These are phyloP conservation scores for Blastobotrys chiropterorum DNA, from an alignment of 805 yeast species.

Conservation along the genomic window DNA sequence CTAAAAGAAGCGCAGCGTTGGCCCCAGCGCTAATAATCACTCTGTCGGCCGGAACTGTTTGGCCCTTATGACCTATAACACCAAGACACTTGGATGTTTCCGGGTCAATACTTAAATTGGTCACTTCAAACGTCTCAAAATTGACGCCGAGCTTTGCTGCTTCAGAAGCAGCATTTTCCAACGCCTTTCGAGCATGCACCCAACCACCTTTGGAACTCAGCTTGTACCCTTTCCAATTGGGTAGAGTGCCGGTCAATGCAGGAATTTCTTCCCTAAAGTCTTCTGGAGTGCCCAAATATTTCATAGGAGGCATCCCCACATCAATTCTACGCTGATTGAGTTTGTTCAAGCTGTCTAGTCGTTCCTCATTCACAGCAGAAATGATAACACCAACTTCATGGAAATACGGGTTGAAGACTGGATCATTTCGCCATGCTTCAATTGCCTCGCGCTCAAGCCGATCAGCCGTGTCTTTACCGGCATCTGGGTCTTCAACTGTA, in stretches of 20 bases:
- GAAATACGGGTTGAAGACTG: constrained; percentile 7
- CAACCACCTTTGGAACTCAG: constrained; percentile 31
- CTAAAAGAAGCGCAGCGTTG: constrained; percentile 31
- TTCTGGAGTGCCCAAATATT: constrained; percentile 9
- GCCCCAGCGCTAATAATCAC: constrained; percentile 39
- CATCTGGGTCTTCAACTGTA: constrained; percentile 36
- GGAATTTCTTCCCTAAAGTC: constrained; percentile 26
- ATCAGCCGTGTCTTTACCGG: constrained; percentile 34
- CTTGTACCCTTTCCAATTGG: background rate
- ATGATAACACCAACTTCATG: constrained; percentile 5
- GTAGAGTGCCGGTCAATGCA: background rate
- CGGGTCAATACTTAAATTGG: constrained; percentile 8
- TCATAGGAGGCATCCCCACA: background rate
- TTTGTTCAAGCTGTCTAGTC: background rate
- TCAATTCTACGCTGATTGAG: background rate
- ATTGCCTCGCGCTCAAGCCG: constrained; percentile 35
- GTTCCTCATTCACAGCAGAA: background rate
- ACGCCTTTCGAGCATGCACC: constrained; percentile 33
- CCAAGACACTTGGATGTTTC: background rate
- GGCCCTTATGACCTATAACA: constrained; percentile 20
- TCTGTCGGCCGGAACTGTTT: constrained; percentile 22
- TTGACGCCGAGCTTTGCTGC: constrained; percentile 31
- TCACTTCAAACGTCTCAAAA: constrained; percentile 24
- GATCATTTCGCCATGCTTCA: constrained; percentile 31
- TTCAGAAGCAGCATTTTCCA: constrained; percentile 28